These are phyloP conservation scores for Linum lewisii DNA, from an alignment of 345 rosid species.

Conservation along the genomic window DNA sequence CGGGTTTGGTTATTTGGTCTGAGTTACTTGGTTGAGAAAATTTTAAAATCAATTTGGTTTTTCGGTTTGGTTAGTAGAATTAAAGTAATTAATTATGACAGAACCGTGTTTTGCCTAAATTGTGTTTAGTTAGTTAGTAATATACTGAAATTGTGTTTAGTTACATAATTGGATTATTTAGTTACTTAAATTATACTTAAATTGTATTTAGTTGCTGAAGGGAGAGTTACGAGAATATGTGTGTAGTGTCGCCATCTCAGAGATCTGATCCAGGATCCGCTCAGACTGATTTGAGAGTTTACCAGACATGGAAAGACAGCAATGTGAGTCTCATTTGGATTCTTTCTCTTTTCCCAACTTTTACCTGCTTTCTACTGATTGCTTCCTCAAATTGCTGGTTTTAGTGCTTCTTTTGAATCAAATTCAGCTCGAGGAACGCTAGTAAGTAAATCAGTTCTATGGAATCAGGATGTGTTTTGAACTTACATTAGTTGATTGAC, in stretches of 20 bases:
- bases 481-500: background rate
- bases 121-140: too few relatives aligned
- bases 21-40: too few relatives aligned
- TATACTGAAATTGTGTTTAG: too few relatives aligned
- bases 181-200: too few relatives aligned
- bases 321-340: slow-evolving; percentile 6
- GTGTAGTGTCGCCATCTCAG: slow-evolving; percentile 82
- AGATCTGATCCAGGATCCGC: slow-evolving; percentile 57
- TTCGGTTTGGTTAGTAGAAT: too few relatives aligned
- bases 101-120: too few relatives aligned
- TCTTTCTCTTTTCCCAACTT: background rate
- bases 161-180: too few relatives aligned
- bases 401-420: background rate
- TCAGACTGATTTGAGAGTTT: slow-evolving; percentile 26
- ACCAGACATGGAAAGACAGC: slow-evolving; percentile 28
- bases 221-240: slow-evolving; percentile 33
- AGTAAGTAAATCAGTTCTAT: background rate
- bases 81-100: too few relatives aligned
- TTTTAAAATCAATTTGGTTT: too few relatives aligned
- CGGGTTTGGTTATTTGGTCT: too few relatives aligned
- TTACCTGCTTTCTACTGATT: too few relatives aligned
- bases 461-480: background rate
- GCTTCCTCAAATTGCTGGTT: background rate
- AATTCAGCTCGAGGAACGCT: background rate
- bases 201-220: background rate